Percentiles rank a stretch among this genome's conserved stretches.
These are phyloP conservation scores for Aegilops longissima DNA, from an alignment of 176 grass and related monocot genomes.

Conservation along the genomic window DNA sequence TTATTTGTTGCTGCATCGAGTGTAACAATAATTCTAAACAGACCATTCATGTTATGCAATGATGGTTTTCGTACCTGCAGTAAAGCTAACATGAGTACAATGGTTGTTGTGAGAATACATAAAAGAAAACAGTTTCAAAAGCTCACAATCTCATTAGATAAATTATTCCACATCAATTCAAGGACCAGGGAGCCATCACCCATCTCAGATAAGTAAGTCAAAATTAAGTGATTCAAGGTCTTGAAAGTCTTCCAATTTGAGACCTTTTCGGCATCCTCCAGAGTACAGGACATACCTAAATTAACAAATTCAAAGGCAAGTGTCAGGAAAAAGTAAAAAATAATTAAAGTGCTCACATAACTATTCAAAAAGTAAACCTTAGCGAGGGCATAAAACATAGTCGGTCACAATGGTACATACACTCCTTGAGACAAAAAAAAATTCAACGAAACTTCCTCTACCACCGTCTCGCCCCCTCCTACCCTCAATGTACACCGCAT, in stretches of 20 bases:
- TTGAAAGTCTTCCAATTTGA: constrained; percentile 55
- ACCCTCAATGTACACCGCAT: background rate
- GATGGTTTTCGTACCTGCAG: constrained; percentile 51
- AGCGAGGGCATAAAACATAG: background rate
- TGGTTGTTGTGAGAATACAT: constrained; percentile 14
- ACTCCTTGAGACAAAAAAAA: background rate
- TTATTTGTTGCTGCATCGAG: constrained; percentile 68
- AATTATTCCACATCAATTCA: constrained; percentile 61
- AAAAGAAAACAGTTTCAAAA: constrained; percentile 4
- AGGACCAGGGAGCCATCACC: constrained; percentile 79
- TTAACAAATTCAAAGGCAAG: constrained; percentile 26
- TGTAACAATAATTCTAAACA: constrained; percentile 68
- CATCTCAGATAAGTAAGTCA: constrained; percentile 70
- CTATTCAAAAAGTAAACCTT: background rate
- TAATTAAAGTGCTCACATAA: background rate
- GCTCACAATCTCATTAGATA: constrained; percentile 63
- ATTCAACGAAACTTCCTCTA: background rate
- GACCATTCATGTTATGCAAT: constrained; percentile 57
- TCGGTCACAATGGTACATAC: background rate
- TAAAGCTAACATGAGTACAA: constrained; percentile 13
- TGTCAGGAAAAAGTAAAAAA: constrained; percentile 8
- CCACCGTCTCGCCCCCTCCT: background rate
- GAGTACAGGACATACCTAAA: constrained; percentile 33
- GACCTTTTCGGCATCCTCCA: constrained; percentile 27
- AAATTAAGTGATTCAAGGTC: constrained; percentile 46